Conservation (phyloP, 1,284 basidiomycete species). For the Tilletia setariae region DNA sequence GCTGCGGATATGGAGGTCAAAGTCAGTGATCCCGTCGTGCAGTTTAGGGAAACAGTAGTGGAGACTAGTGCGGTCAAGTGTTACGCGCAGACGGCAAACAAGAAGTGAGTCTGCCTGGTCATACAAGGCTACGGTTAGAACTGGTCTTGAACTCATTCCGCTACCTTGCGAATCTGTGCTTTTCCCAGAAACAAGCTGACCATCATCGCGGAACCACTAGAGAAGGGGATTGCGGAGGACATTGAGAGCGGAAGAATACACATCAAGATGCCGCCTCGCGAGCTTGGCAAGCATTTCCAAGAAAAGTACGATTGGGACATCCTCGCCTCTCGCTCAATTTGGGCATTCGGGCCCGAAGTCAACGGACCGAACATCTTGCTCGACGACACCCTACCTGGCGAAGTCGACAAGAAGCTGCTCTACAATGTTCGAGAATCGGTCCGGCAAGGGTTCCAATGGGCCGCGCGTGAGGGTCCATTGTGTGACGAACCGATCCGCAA, state of each 20-base stretch:
- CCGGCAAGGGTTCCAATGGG: conserved; percentile 99
- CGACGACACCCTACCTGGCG: conserved; percentile 92
- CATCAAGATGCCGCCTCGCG: conserved; percentile 39
- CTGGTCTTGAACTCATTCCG: neutral
- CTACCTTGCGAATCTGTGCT: neutral
- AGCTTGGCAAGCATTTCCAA: conserved; percentile 44
- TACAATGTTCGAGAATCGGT: conserved; percentile 87
- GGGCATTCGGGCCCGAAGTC: conserved; percentile 98
- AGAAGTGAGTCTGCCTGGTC: conserved; percentile 69
- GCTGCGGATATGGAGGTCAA: conserved; percentile 95
- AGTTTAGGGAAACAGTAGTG: conserved; percentile 96
- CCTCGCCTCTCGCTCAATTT: conserved; percentile 93
- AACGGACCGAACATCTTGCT: conserved; percentile 83
- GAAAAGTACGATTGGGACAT: conserved; percentile 95
- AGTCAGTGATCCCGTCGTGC: conserved; percentile 96
- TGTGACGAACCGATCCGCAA: conserved; percentile 99
- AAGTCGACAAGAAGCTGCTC: conserved; percentile 90
- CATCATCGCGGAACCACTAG: conserved; percentile 50
- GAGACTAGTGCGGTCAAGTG: conserved; percentile 98
- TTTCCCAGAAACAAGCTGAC: conserved; percentile 44
- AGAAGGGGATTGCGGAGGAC: conserved; percentile 52
- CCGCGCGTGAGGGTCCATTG: conserved; percentile 88
- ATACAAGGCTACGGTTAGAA: neutral
- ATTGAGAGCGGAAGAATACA: conserved; percentile 44
- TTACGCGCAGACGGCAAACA: conserved; percentile 97